Conservation (phyloP, 2,329 filamentous ascomycete genomes). For the Pyrenophora graminea region DNA sequence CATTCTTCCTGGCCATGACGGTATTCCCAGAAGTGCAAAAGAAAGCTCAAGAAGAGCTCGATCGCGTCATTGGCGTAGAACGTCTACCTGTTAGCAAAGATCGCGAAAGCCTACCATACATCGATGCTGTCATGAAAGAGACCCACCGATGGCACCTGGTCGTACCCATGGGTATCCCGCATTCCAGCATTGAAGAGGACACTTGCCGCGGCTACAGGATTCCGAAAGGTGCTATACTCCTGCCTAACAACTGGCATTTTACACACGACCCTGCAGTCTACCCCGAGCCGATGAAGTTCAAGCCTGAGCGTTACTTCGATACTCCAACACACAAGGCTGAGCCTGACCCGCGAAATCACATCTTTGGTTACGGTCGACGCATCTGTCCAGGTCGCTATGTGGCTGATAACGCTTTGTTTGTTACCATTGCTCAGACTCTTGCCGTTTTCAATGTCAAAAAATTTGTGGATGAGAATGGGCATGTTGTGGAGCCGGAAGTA, state of each 20-base stretch:
- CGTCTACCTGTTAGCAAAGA: constrained; percentile 56
- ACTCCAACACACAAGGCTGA: constrained; percentile 39
- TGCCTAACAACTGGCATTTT: constrained; percentile 49
- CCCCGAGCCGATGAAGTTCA: constrained; percentile 46
- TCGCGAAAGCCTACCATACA: constrained; percentile 47
- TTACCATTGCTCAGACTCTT: constrained; percentile 51
- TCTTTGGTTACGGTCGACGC: constrained; percentile 50
- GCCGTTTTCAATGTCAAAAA: constrained; percentile 51
- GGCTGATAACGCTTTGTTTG: constrained; percentile 49
- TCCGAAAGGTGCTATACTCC: constrained; percentile 46
- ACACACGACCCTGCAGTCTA: constrained; percentile 47
- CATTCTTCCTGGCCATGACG: constrained; percentile 58
- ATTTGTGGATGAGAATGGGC: background rate
- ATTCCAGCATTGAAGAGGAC: constrained; percentile 41
- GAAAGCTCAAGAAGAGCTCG: constrained; percentile 55
- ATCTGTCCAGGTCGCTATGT: constrained; percentile 51
- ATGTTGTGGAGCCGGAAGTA: background rate
- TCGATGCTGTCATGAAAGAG: constrained; percentile 41
- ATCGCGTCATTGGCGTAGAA: constrained; percentile 52
- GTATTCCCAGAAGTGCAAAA: constrained; percentile 54
- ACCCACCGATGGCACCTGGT: constrained; percentile 51
- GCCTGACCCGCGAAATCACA: constrained; percentile 41
- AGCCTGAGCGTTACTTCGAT: constrained; percentile 50
- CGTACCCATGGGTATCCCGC: constrained; percentile 38
- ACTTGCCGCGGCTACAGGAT: constrained; percentile 47